Conservation (phyloP, 2,329 filamentous ascomycete species). For the Scortechinia acanthostroma region DNA sequence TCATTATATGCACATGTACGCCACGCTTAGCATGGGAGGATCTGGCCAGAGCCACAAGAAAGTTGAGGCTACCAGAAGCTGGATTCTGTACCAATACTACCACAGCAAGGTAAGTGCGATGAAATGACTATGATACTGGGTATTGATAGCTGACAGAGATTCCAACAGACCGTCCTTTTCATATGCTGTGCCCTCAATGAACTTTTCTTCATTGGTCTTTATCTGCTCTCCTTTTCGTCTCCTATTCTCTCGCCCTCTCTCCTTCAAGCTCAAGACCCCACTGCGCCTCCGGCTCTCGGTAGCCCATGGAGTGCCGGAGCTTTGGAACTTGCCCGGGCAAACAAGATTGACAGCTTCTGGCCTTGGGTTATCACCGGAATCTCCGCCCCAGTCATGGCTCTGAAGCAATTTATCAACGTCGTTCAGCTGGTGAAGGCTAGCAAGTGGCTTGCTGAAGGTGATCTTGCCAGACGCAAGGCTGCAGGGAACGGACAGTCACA, state of each 20-base stretch:
- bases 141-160: conserved; percentile 4
- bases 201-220: conserved; percentile 63
- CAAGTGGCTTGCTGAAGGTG: conserved; percentile 58
- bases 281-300: conserved; percentile 34
- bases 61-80: conserved; percentile 79
- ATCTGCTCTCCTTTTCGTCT: conserved; percentile 62
- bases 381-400: conserved; percentile 49
- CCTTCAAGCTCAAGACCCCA: conserved; percentile 32
- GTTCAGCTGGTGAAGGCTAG: conserved; percentile 59
- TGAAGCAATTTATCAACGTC: conserved; percentile 59
- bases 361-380: conserved; percentile 54
- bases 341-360: conserved; percentile 46
- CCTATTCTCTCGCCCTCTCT: conserved; percentile 55
- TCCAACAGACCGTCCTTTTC: conserved; percentile 50
- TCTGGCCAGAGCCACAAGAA: conserved; percentile 81
- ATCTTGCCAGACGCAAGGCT: conserved; percentile 34
- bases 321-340: conserved; percentile 60
- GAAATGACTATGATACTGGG: not conserved
- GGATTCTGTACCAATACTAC: conserved; percentile 90
- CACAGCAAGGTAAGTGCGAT: conserved; percentile 74
- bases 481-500: conserved; percentile 9
- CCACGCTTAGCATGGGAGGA: conserved; percentile 81
- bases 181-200: conserved; percentile 58
- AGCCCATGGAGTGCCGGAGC: conserved; percentile 59
- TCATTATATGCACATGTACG: conserved; percentile 99